phyloP scores from a whole-genome alignment of 257 asterid species.

The Solanum acaule region DNA sequence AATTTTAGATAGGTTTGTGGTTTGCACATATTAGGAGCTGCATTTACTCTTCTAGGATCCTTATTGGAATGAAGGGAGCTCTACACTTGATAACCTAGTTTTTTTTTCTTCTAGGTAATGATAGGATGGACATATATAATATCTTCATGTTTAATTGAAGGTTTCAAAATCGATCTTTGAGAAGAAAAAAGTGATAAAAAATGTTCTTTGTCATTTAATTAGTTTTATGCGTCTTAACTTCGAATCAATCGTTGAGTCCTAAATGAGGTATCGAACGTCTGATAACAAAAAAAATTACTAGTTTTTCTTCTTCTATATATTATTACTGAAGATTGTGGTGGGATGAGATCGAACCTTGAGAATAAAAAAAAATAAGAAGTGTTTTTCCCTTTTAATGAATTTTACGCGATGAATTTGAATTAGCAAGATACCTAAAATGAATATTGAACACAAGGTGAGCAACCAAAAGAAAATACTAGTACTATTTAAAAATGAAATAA shows the following conservation, averaged over 20 bases:
- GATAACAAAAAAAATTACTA: background rate
- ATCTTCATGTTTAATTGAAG: background rate
- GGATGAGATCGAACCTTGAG: background rate
- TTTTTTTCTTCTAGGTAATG: background rate
- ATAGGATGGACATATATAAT: background rate
- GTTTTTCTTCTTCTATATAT: background rate
- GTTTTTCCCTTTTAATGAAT: background rate
- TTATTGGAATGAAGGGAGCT: slow-evolving; percentile 90
- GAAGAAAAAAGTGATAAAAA: background rate
- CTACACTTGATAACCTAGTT: slow-evolving; percentile 17
- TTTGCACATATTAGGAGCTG: slow-evolving; percentile 70
- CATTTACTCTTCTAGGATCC: slow-evolving; percentile 32
- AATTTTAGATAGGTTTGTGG: slow-evolving; percentile 39
- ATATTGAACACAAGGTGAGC: background rate
- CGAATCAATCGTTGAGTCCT: background rate
- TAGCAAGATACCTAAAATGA: background rate
- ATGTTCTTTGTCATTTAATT: background rate
- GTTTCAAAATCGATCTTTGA: background rate
- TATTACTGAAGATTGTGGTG: background rate
- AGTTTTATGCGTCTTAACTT: background rate
- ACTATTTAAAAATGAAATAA: too few relatives aligned
- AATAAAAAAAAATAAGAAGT: background rate
- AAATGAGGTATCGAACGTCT: background rate
- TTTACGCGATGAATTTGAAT: background rate
- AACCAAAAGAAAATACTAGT: background rate